Evolutionary conservation across 2,329 filamentous ascomycete species (phyloP).

Genomic region (Remersonia thermophila): DNA sequence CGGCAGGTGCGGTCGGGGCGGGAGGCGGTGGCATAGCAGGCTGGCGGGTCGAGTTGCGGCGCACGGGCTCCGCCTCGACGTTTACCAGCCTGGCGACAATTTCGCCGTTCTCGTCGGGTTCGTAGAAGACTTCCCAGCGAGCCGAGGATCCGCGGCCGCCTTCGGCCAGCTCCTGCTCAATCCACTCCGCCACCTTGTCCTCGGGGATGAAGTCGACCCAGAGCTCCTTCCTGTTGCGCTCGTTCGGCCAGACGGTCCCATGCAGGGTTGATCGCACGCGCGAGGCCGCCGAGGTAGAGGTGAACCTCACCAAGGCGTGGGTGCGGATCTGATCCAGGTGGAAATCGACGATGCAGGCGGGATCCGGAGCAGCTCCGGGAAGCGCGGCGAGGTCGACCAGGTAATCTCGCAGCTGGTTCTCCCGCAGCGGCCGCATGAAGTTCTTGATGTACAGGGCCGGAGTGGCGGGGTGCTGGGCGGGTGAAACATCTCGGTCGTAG

Average conservation of each 20-base stretch:
- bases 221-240: constrained; percentile 69
- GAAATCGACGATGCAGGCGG: constrained; percentile 51
- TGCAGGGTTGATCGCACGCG: constrained; percentile 68
- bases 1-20: constrained; percentile 14
- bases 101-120: constrained; percentile 39
- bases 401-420: constrained; percentile 53
- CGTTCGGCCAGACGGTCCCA: constrained; percentile 71
- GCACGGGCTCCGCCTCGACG: constrained; percentile 21
- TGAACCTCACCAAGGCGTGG: constrained; percentile 72
- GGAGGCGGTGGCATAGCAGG: constrained; percentile 5
- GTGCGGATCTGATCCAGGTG: constrained; percentile 78
- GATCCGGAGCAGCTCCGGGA: constrained; percentile 35
- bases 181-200: constrained; percentile 61
- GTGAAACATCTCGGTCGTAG: constrained; percentile 24
- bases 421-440: constrained; percentile 75
- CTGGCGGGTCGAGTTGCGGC: constrained; percentile 12
- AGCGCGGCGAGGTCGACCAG: constrained; percentile 56
- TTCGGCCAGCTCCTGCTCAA: constrained; percentile 49
- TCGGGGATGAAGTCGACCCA: constrained; percentile 85
- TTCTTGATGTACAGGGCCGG: constrained; percentile 78
- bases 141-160: constrained; percentile 27
- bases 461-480: constrained; percentile 60
- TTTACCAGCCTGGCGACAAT: constrained; percentile 47
- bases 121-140: constrained; percentile 66
- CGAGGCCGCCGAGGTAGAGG: constrained; percentile 55